Evolutionary conservation across 2,329 filamentous ascomycete genomes (phyloP).

Genomic region (Thermochaetoides dissita): DNA sequence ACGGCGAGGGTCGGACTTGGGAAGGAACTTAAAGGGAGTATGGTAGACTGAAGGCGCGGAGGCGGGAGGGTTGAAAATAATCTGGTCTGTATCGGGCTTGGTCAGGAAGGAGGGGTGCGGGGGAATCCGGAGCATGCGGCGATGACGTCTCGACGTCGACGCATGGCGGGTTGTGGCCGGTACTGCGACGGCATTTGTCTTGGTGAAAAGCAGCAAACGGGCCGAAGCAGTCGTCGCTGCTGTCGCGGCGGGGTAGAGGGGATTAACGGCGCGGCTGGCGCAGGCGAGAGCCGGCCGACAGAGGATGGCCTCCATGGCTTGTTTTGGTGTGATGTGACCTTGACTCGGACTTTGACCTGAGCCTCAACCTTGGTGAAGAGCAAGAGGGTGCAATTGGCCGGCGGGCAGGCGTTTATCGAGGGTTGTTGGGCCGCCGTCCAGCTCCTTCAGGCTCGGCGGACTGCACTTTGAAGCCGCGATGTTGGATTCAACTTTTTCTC

Average conservation of each 20-base stretch:
- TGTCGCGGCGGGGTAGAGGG: not conserved
- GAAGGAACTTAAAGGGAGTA: conserved; percentile 55
- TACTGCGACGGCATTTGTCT: conserved; percentile 18
- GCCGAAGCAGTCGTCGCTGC: conserved; percentile 14
- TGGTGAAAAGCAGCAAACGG: conserved; percentile 7
- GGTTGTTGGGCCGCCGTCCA: conserved; percentile 7
- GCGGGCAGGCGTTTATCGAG: not conserved
- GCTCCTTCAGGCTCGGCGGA: conserved; percentile 7
- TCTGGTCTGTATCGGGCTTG: conserved; percentile 24
- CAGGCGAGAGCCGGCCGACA: conserved; percentile 10
- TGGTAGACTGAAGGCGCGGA: conserved; percentile 40
- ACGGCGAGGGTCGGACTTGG: conserved; percentile 40
- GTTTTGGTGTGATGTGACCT: not conserved
- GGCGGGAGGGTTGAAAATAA: conserved; percentile 36
- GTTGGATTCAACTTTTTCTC: conserved; percentile 11
- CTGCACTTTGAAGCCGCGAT: conserved; percentile 4
- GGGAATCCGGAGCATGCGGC: conserved; percentile 34
- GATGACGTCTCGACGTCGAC: too few relatives aligned
- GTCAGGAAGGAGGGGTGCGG: conserved; percentile 46
- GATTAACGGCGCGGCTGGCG: conserved; percentile 8
- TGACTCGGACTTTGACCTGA: not conserved
- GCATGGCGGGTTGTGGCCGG: too few relatives aligned
- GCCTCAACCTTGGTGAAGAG: not conserved
- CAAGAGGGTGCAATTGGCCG: conserved; percentile 2
- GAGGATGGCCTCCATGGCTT: conserved; percentile 14